Evolutionary conservation across 768 basidiomycete genomes (phyloP), one percentile per base, ranked within the genome.

Genomic region (Rhodotorula taiwanensis): DNA sequence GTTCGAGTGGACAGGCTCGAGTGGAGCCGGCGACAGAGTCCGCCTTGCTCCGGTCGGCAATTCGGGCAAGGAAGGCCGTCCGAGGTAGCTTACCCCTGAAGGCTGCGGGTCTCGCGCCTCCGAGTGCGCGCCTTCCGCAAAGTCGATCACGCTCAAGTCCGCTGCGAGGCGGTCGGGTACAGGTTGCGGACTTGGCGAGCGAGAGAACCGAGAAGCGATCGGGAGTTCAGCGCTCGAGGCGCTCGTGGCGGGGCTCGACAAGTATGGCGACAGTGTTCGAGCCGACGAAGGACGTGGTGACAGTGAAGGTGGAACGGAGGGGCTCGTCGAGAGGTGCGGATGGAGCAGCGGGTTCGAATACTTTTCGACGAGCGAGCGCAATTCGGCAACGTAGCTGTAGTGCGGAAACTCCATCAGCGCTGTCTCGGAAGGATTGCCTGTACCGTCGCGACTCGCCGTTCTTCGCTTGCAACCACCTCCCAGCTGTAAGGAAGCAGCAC

Each of bases 381-480:
- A 66, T 18, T 74, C 73, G 27, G 52, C 57, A 28, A 74, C 73
- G 52, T 74, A 72, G 50, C 72, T 73, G 62, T n/a, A n/a, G 6
- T 3, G n/a, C 30, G 23, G 5, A 4, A 18, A 1, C 9, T 4
- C 11, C 23, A 14, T 36, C 1, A 27, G 15, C 20, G 8, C 13
- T 16, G 5, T n/a, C n/a, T n/a, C n/a, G n/a, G n/a, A n/a, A n/a
- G n/a, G n/a, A n/a, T n/a, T n/a, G n/a, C n/a, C n/a, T n/a, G n/a
- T n/a, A n/a, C n/a, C n/a, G n/a, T n/a, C n/a, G n/a, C n/a, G 36
- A 39, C 36, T 39, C 36, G 31, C 71, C 73, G 53, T 11, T 74
- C 73, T 42, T 74, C 73, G 41, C 69, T 70, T 18, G 70, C 70
- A 4, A 74, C 73, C 21, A 74, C 71, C 49, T 74, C 73, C 73